phyloP scores from a whole-genome alignment of 768 basidiomycete genomes.

The Pleurotus eryngii region DNA sequence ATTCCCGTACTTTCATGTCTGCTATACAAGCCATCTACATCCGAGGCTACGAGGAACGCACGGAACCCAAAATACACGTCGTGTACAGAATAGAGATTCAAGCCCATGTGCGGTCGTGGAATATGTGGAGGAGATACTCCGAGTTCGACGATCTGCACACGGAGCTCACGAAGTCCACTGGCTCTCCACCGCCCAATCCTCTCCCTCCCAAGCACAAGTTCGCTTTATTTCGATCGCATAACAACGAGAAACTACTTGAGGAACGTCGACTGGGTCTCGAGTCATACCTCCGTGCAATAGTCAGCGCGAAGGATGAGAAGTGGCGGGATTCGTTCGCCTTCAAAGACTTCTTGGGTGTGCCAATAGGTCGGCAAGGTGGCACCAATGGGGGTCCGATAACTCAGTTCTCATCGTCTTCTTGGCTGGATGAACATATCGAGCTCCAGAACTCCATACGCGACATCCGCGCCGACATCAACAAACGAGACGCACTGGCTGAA shows the following conservation, averaged over 20 bases:
- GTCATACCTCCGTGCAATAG: conserved; percentile 79
- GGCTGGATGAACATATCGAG: conserved; percentile 87
- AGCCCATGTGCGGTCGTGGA: conserved; percentile 89
- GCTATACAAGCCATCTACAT: conserved; percentile 78
- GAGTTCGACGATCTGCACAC: conserved; percentile 88
- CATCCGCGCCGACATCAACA: conserved; percentile 82
- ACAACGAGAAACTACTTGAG: conserved; percentile 62
- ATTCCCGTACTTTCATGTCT: conserved; percentile 39
- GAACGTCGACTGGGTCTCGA: conserved; percentile 80
- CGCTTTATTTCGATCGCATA: conserved; percentile 58
- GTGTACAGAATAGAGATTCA: conserved; percentile 84
- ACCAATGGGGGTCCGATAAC: conserved; percentile 24
- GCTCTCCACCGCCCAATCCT: conserved; percentile 70
- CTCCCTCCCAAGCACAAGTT: conserved; percentile 85
- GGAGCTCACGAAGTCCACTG: conserved; percentile 77
- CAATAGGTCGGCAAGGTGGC: conserved; percentile 54
- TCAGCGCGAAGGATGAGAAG: conserved; percentile 74
- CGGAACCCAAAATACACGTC: conserved; percentile 70
- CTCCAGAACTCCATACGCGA: conserved; percentile 75
- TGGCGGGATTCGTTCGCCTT: conserved; percentile 83
- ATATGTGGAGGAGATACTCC: conserved; percentile 91
- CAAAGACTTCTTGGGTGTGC: conserved; percentile 84
- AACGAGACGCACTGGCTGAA: conserved; percentile 80
- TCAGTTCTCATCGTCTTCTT: conserved; percentile 72
- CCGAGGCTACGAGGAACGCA: conserved; percentile 64